These are phyloP conservation scores for Colletotrichum sp. DNA, from an alignment of 2,329 filamentous ascomycete species.

Conservation along the genomic window DNA sequence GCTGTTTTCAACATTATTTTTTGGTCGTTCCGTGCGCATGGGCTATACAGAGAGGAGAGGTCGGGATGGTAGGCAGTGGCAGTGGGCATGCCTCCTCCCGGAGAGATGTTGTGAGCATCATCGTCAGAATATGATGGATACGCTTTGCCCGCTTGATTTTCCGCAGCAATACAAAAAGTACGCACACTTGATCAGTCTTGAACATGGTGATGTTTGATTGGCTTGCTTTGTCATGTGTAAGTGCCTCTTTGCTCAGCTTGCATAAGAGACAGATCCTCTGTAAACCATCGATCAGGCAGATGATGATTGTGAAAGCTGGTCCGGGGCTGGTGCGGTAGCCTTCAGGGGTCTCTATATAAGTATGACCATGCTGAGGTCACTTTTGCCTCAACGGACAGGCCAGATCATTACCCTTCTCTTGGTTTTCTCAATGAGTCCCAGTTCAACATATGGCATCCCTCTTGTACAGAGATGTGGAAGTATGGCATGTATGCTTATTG, in stretches of 20 bases:
- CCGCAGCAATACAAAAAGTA: constrained; percentile 16
- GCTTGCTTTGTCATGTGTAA: neutral
- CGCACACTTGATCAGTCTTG: neutral
- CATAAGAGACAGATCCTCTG: too few species aligned
- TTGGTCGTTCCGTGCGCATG: neutral
- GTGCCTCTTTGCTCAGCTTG: too few species aligned
- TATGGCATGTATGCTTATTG: neutral
- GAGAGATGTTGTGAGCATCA: neutral
- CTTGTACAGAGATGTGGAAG: too few species aligned
- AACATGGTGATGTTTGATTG: neutral
- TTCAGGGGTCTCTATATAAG: too few species aligned
- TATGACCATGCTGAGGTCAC: accelerated
- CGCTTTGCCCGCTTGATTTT: constrained; percentile 5
- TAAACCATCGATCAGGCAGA: too few species aligned
- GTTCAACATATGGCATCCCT: too few species aligned
- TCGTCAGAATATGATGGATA: neutral
- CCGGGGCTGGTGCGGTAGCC: too few species aligned
- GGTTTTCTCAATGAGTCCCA: too few species aligned
- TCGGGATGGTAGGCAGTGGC: neutral
- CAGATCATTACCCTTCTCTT: too few species aligned
- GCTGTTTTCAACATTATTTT: neutral
- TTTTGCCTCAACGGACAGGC: too few species aligned
- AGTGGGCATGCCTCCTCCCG: neutral
- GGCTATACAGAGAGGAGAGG: neutral
- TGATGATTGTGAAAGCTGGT: too few species aligned